Evolutionary conservation across 768 basidiomycete genomes (phyloP), one percentile per base, ranked within the genome.

Genomic region (Leccinellum albellum): DNA sequence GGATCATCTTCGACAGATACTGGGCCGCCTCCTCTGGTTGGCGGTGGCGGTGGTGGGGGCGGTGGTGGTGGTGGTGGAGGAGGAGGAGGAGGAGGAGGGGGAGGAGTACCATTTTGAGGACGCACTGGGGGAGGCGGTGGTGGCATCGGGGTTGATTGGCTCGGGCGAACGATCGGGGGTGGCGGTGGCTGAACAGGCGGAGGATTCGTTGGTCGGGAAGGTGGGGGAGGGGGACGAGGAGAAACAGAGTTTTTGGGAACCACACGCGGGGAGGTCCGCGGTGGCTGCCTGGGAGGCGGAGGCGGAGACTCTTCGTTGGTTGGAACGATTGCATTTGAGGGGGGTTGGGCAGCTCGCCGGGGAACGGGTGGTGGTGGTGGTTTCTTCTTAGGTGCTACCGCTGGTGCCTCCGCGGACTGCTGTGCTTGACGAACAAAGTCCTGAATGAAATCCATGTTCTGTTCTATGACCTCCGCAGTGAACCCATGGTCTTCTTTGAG

Each of bases 401-500:
- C 70, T 2, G 70, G 66, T 10, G 75, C 75, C 1, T 69, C 62
- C 0, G 64, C 61, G 53, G 66, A 69, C 61, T 70, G 66, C 63
- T 73, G 66, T 48, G 74, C 67, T 14, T 88, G 64, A 60, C 83
- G 77, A 24, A 94, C 81, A 66, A 86, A 99, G 61, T 87, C 79
- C 67, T 87, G 87, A 74, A 99, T 96, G 70, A 93, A 98, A 60
- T 91, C 88, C 76, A 88, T 88, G 65, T 98, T 87, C 60, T 87
- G 75, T 58, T 78, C 79, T 37, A 97, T 85, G 44, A 90, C 73
- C 35, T 86, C 83, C 50, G 79, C 79, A 49, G 82, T 79, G 49
- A 98, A 7, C 15, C 33, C 33, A 3, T 35, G 33, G 4, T 26
- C 26, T 26, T 35, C 33, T 35, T 35, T 81, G 6, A 98, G 79